These are phyloP conservation scores for Ehretia macrophylla DNA, from an alignment of 257 asterid species.

Conservation along the genomic window DNA sequence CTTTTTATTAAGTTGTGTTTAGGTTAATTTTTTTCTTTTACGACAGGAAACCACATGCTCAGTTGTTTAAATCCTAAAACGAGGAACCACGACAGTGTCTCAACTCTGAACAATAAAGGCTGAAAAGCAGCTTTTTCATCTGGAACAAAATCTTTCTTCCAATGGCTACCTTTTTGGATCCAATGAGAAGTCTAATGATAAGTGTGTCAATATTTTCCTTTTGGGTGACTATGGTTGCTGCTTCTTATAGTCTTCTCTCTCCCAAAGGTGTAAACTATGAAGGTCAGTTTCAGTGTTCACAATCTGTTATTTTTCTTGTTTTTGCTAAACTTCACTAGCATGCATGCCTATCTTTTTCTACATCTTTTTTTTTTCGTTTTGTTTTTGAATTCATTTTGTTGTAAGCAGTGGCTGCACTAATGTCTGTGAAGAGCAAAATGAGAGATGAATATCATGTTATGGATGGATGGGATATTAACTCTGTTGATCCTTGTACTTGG, in stretches of 20 bases:
- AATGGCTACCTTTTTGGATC: slow-evolving; percentile 19
- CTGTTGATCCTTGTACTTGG: slow-evolving; percentile 99
- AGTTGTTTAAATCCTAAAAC: too few relatives aligned
- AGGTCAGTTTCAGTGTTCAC: slow-evolving; percentile 38
- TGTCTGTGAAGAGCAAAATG: slow-evolving; percentile 78
- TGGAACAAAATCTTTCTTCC: slow-evolving; percentile 14
- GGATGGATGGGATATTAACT: slow-evolving; percentile 96
- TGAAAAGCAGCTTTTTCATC: slow-evolving; percentile 12
- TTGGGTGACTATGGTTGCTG: slow-evolving; percentile 26
- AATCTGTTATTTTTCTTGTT: background rate
- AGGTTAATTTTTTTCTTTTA: too few relatives aligned
- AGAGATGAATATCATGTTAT: slow-evolving; percentile 55
- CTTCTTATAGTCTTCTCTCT: slow-evolving; percentile 64
- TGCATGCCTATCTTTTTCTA: background rate
- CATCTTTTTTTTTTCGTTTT: background rate
- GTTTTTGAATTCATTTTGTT: slow-evolving; percentile 5
- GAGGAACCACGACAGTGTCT: too few relatives aligned
- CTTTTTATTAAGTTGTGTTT: too few relatives aligned
- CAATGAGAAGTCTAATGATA: slow-evolving; percentile 42
- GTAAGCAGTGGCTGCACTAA: slow-evolving; percentile 77
- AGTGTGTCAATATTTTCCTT: slow-evolving; percentile 32
- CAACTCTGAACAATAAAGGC: slow-evolving; percentile 9
- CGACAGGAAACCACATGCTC: too few relatives aligned
- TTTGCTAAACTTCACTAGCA: background rate
- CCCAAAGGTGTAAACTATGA: slow-evolving; percentile 95